Percentiles rank a stretch among this genome's conserved stretches.
phyloP scores from a whole-genome alignment of 345 rosid genomes.

The Eucalyptus tenuipes region DNA sequence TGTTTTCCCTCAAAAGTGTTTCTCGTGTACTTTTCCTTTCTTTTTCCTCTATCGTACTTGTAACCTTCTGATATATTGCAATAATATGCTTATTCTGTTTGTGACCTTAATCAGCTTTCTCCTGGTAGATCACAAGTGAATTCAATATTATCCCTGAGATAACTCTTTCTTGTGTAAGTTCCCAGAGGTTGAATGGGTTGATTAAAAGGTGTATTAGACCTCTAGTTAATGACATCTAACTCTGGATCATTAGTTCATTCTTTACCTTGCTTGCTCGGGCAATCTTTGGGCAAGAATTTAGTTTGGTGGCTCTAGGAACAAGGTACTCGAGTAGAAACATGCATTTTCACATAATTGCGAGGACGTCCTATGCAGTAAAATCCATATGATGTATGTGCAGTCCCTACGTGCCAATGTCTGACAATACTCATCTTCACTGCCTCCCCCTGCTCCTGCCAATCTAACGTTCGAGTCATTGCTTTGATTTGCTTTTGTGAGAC shows the following conservation, averaged over 20 bases:
- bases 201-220: not conserved
- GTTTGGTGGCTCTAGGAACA: not conserved
- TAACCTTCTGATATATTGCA: not conserved
- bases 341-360: not conserved
- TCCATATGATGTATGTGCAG: not conserved
- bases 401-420: not conserved
- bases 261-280: not conserved
- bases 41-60: not conserved
- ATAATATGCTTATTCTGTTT: not conserved
- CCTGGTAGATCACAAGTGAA: not conserved
- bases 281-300: not conserved
- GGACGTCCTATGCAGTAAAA: not conserved
- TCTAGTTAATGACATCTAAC: not conserved
- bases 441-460: not conserved
- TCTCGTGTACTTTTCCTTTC: not conserved
- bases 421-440: not conserved
- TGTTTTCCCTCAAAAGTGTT: not conserved
- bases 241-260: not conserved
- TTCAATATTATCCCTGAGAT: not conserved
- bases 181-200: not conserved
- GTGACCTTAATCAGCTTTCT: not conserved
- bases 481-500: not conserved
- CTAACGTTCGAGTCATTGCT: not conserved
- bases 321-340: not conserved
- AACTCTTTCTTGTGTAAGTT: not conserved